Percentiles rank a stretch among this genome's conserved stretches.
Evolutionary conservation across 768 basidiomycete species (phyloP).

Genomic region (Symmetrospora coprosmae): DNA sequence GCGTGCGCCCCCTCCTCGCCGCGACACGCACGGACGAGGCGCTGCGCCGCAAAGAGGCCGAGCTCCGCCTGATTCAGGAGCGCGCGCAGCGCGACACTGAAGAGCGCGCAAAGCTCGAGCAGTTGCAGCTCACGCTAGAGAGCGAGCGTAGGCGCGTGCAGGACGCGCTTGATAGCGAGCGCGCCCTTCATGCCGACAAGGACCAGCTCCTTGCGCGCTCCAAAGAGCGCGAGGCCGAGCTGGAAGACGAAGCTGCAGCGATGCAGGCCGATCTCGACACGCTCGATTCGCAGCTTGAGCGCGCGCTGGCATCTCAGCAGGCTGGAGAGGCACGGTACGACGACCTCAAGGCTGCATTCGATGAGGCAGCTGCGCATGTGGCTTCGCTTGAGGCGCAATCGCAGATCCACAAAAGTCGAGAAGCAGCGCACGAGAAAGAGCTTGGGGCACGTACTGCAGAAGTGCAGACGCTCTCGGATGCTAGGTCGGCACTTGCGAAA

Average conservation of each 20-base stretch:
- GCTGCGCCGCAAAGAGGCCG: constrained; percentile 68
- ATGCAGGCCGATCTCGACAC: constrained; percentile 69
- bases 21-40: constrained; percentile 88
- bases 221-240: constrained; percentile 66
- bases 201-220: constrained; percentile 65
- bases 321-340: constrained; percentile 24
- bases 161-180: constrained; percentile 66
- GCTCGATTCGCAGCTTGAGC: constrained; percentile 64
- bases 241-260: constrained; percentile 68
- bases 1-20: constrained; percentile 82
- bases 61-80: constrained; percentile 64
- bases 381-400: constrained; percentile 66
- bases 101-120: constrained; percentile 64
- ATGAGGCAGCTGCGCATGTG: constrained; percentile 72
- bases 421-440: constrained; percentile 56
- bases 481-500: not conserved
- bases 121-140: constrained; percentile 65
- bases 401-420: constrained; percentile 49
- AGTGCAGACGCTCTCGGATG: constrained; percentile 31
- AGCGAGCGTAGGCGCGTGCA: constrained; percentile 69
- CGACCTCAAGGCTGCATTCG: constrained; percentile 49
- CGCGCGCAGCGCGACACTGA: constrained; percentile 71
- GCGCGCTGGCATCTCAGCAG: constrained; percentile 20
- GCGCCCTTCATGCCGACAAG: constrained; percentile 64
- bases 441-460: constrained; percentile 58